Evolutionary conservation across 441 rosid genomes (phyloP).

Genomic region (Erodium moschatum): DNA sequence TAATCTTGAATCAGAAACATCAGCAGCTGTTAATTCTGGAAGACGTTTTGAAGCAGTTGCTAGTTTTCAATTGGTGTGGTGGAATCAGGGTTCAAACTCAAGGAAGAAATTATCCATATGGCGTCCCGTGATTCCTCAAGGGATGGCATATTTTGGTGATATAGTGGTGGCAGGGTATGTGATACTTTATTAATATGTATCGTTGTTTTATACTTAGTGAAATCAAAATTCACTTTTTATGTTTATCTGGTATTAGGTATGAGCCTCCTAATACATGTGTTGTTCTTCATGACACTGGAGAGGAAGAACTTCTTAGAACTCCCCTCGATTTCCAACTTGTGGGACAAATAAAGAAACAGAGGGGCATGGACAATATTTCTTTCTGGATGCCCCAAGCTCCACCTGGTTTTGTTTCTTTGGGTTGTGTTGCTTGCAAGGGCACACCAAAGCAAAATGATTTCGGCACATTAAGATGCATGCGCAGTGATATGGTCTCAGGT

Average conservation of each 20-base stretch:
- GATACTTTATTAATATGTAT: slow-evolving; percentile 13
- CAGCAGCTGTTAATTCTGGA: slow-evolving; percentile 42
- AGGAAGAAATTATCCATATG: slow-evolving; percentile 77
- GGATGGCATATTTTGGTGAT: slow-evolving; percentile 90
- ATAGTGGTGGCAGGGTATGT: slow-evolving; percentile 85
- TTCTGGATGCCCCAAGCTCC: slow-evolving; percentile 98
- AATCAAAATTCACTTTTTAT: slow-evolving; percentile 16
- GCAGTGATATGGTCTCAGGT: slow-evolving; percentile 80
- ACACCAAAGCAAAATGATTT: slow-evolving; percentile 63
- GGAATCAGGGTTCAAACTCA: slow-evolving; percentile 63
- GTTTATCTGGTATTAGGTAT: slow-evolving; percentile 38
- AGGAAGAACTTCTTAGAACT: slow-evolving; percentile 56
- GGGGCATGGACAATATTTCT: slow-evolving; percentile 70
- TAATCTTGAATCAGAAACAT: slow-evolving; percentile 28
- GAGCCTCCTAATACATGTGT: slow-evolving; percentile 81
- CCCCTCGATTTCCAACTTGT: slow-evolving; percentile 65
- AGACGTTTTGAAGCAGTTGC: slow-evolving; percentile 69
- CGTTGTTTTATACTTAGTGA: background rate
- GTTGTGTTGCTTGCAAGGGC: slow-evolving; percentile 78
- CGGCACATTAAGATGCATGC: slow-evolving; percentile 61
- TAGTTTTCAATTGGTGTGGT: slow-evolving; percentile 82
- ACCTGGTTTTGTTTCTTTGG: slow-evolving; percentile 90
- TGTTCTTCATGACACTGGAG: slow-evolving; percentile 64
- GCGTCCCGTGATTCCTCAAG: slow-evolving; percentile 74
- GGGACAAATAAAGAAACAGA: slow-evolving; percentile 79